Evolutionary conservation across 129 eudicot genomes (phyloP).

Genomic region (Helianthus annuus): HanXRQr2.0-SUNRISE NC_035434.2:42277337-42277836

Average conservation of each 20-base stretch:
- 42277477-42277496: constrained; percentile 25
- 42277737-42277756: constrained; percentile 26
- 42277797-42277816: constrained; percentile 19
- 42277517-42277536: constrained; percentile 19
- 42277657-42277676: constrained; percentile 32
- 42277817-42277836: constrained; percentile 20
- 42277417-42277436: constrained; percentile 3
- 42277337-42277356: neutral
- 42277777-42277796: constrained; percentile 26
- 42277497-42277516: constrained; percentile 14
- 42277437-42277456: constrained; percentile 6
- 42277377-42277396: constrained; percentile 6
- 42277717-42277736: constrained; percentile 12
- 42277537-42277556: constrained; percentile 21
- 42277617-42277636: constrained; percentile 9
- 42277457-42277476: constrained; percentile 26
- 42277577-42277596: constrained; percentile 21
- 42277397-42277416: neutral
- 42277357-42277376: neutral
- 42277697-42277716: constrained; percentile 22
- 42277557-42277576: constrained; percentile 20
- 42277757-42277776: constrained; percentile 35
- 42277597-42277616: constrained; percentile 24
- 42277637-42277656: constrained; percentile 29
- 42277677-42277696: constrained; percentile 30